phyloP scores from a whole-genome alignment of 768 basidiomycete species.

The Lyophyllum decastes region DNA sequence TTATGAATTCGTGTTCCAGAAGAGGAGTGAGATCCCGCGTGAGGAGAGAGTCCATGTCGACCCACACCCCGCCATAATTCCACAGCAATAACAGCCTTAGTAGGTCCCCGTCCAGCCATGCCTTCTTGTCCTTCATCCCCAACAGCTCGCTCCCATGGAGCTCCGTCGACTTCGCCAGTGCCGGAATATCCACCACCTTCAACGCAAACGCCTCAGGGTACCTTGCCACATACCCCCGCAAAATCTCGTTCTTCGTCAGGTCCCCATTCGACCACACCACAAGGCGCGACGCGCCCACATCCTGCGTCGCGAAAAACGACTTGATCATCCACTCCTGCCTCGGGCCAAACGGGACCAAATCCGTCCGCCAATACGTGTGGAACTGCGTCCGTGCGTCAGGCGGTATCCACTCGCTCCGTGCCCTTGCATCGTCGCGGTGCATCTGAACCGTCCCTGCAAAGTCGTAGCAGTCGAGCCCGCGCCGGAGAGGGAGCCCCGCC shows the following conservation, averaged over 20 bases:
- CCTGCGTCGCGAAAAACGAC: slow-evolving; percentile 93
- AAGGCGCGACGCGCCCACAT: slow-evolving; percentile 59
- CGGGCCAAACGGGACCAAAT: slow-evolving; percentile 77
- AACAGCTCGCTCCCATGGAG: slow-evolving; percentile 69
- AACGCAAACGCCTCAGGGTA: slow-evolving; percentile 77
- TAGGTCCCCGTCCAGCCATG: slow-evolving; percentile 95
- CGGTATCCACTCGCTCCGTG: slow-evolving; percentile 20
- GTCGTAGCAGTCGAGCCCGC: slow-evolving; percentile 90
- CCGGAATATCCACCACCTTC: slow-evolving; percentile 63
- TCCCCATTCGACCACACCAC: slow-evolving; percentile 94
- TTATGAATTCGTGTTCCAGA: slow-evolving; percentile 93
- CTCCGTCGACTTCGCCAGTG: slow-evolving; percentile 73
- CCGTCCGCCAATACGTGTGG: slow-evolving; percentile 94
- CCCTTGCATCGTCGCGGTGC: slow-evolving; percentile 16
- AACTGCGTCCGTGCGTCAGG: slow-evolving; percentile 60
- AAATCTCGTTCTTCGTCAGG: slow-evolving; percentile 52
- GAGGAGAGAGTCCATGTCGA: slow-evolving; percentile 96
- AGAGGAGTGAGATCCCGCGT: slow-evolving; percentile 86
- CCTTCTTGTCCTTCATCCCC: slow-evolving; percentile 67
- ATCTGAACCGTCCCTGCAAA: slow-evolving; percentile 81
- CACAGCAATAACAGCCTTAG: slow-evolving; percentile 87
- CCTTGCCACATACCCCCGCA: slow-evolving; percentile 56
- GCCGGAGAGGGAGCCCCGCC: slow-evolving; percentile 74
- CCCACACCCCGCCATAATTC: slow-evolving; percentile 92
- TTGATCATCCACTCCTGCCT: slow-evolving; percentile 92